Evolutionary conservation across 2,329 filamentous ascomycete genomes (phyloP).

Genomic region (Diaporthe australafricana): DNA sequence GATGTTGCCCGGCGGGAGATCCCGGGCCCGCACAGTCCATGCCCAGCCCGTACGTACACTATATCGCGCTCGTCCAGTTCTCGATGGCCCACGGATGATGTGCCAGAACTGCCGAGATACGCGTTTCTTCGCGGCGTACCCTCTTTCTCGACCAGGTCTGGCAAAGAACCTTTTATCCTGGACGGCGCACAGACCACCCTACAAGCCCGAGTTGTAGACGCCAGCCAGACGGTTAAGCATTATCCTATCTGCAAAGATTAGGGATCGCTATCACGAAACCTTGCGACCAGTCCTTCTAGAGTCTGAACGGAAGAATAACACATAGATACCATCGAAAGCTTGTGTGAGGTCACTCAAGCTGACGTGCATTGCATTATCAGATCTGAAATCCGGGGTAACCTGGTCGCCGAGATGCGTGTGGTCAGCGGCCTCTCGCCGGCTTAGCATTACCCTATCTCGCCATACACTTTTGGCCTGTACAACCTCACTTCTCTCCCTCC

Average conservation of each 20-base stretch:
- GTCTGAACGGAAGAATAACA: not conserved
- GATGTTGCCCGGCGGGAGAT: too few species aligned
- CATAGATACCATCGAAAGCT: not conserved
- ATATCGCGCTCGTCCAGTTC: too few species aligned
- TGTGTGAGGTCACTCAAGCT: not conserved
- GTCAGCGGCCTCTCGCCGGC: not conserved
- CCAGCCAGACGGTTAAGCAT: not conserved
- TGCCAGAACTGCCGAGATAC: too few species aligned
- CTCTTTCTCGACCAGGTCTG: too few species aligned
- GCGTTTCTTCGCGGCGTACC: too few species aligned
- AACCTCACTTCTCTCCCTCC: not conserved
- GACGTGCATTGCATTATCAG: too few species aligned
- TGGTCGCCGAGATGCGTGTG: not conserved
- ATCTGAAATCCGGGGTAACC: not conserved
- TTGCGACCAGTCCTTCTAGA: not conserved
- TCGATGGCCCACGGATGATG: too few species aligned
- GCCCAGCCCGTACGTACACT: too few species aligned
- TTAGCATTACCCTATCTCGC: not conserved
- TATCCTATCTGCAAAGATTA: not conserved
- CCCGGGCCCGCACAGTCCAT: too few species aligned
- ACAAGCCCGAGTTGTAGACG: not conserved
- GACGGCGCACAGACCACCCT: too few species aligned
- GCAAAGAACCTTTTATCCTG: too few species aligned
- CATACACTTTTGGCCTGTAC: not conserved
- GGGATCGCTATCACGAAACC: not conserved